Evolutionary conservation across 768 basidiomycete genomes (phyloP).

Genomic region (Hygrophorus pudorinus): DNA sequence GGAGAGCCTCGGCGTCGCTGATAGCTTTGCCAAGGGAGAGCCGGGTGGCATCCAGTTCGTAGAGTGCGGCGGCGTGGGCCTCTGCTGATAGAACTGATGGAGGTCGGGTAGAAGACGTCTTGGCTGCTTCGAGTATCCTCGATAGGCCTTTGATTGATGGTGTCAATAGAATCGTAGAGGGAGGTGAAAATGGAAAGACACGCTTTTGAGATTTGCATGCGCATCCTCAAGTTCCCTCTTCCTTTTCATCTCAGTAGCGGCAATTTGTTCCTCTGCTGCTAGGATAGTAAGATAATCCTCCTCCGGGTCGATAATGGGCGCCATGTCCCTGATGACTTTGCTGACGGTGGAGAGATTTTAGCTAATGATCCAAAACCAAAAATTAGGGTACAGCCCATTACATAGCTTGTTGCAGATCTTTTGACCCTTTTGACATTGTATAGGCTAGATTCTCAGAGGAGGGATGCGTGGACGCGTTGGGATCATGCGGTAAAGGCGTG

Average conservation of each 20-base stretch:
- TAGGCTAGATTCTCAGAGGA: not conserved
- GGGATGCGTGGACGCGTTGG: not conserved
- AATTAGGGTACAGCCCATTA: conserved; percentile 7
- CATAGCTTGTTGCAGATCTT: conserved; percentile 34
- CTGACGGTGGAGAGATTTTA: conserved; percentile 21
- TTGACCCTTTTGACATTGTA: conserved; percentile 2
- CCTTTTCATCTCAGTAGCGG: conserved; percentile 40
- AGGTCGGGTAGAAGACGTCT: conserved; percentile 61
- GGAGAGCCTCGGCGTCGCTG: conserved; percentile 55
- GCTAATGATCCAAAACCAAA: not conserved
- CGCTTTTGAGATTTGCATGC: conserved; percentile 56
- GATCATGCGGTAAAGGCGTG: too few relatives aligned
- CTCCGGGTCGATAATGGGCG: conserved; percentile 64
- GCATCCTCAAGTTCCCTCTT: conserved; percentile 64
- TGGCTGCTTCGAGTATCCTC: conserved; percentile 56
- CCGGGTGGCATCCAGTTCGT: conserved; percentile 53
- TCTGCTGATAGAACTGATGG: conserved; percentile 57
- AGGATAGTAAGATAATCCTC: conserved; percentile 73
- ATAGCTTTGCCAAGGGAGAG: conserved; percentile 66
- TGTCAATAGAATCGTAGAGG: not conserved
- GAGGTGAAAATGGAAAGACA: conserved; percentile 1
- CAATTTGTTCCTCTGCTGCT: conserved; percentile 62
- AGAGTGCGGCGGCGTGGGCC: conserved; percentile 48
- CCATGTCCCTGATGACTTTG: conserved; percentile 60
- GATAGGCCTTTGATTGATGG: conserved; percentile 39